Base-by-base conservation (phyloP, 495 filamentous ascomycete species). In the Copromyces sp. region DNA sequence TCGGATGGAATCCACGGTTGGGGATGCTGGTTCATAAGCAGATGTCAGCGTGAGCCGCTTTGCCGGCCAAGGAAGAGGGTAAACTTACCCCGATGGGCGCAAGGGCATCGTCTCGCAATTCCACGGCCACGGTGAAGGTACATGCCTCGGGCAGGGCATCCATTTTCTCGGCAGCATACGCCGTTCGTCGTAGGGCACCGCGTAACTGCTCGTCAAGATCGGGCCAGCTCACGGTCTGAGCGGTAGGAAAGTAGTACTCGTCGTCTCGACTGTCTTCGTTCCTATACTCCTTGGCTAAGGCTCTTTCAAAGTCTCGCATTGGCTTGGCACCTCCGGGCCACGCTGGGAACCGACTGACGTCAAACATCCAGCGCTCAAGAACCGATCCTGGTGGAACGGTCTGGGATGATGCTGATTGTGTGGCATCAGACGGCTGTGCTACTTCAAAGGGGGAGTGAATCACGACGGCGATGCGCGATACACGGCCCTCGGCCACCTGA, bases 321-420 rank as follows among this genome's bases (percentile, higher is more conserved):
- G 45, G 37, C 16, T 12, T 38, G 37, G 70, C 20, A 68, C 29
- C 14, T 8, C 35, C 37, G 78, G 84, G 82, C 89, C 89, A 83
- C 77, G 82, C 83, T 0, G 95, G 95, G 76, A 97, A 96, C 20
- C 81, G 82, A 70, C 87, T 86, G 29, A 95, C 86, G 82, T 96
- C 93, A 80, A 97, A 94, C 74, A 96, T 84, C 87, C 90, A 97
- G 72, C 94, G 89, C 79, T 98, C 95, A 79, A 95, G 80, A 8
- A 88, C 84, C 12, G 78, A 75, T 65, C 81, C 77, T 68, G 80
- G 71, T 0, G 75, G 78, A 32, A 70, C 24, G 68, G 7, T 69
- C 17, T 68, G 44, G 0, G 53, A 11, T 17, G 53, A 65, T 65
- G 53, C 12, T 65, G 53, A 65, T 17, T 65, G 53, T 4, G 53